phyloP scores from a whole-genome alignment of 495 filamentous ascomycete genomes.

The Daldinia decipiens region DNA sequence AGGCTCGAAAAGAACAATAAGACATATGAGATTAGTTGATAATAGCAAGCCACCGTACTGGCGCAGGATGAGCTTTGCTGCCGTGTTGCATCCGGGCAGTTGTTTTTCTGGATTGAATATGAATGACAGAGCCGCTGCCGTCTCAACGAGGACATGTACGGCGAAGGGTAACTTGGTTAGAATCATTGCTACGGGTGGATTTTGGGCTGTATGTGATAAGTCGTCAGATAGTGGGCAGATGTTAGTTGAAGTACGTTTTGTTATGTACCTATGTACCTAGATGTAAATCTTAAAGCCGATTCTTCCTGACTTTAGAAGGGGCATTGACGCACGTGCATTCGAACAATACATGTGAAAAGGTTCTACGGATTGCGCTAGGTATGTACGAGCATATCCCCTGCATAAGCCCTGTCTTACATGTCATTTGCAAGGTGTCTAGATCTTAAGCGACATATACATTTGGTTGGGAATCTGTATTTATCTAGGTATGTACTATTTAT shows the following conservation, averaged over 20 bases:
- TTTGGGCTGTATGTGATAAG: not conserved
- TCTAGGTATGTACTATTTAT: too few relatives aligned
- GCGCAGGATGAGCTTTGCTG: constrained; percentile 51
- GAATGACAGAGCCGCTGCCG: constrained; percentile 46
- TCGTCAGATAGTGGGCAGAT: not conserved
- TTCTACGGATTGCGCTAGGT: too few relatives aligned
- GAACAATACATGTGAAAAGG: not conserved
- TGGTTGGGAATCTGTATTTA: constrained; percentile 7
- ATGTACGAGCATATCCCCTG: constrained; percentile 5
- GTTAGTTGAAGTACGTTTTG: not conserved
- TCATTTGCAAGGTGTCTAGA: not conserved
- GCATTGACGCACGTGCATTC: constrained; percentile 22
- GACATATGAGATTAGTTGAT: constrained; percentile 48
- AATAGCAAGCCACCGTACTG: constrained; percentile 55
- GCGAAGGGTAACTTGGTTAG: constrained; percentile 42
- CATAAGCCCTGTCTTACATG: constrained; percentile 12
- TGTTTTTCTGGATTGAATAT: constrained; percentile 46
- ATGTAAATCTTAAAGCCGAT: constrained; percentile 9
- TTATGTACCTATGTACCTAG: not conserved
- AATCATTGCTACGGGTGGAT: constrained; percentile 12
- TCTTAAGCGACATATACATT: not conserved
- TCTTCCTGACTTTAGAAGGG: constrained; percentile 12
- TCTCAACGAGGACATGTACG: constrained; percentile 42
- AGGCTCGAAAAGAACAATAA: constrained; percentile 38
- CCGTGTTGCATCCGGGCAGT: constrained; percentile 44